These are phyloP conservation scores for Globisporangium megalacanthum DNA, from an alignment of 352 stramenopile species.

Conservation along the genomic window DNA sequence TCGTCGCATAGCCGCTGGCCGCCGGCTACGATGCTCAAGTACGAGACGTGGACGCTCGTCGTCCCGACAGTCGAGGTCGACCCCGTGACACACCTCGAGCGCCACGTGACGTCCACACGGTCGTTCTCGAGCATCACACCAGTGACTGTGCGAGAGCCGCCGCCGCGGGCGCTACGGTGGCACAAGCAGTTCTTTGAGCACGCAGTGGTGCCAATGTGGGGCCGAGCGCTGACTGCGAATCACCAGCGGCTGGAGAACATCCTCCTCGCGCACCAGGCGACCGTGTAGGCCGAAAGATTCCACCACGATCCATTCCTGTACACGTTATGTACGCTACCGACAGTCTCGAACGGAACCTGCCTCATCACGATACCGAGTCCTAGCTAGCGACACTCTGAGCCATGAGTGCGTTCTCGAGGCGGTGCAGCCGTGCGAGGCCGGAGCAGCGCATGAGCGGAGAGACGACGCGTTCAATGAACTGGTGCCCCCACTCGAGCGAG, in stretches of 20 bases:
- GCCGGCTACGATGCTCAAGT: not conserved
- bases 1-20: not conserved
- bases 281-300: not conserved
- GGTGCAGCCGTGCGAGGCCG: not conserved
- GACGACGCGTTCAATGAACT: not conserved
- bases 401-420: slow-evolving; percentile 1
- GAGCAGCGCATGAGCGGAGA: not conserved
- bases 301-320: too few species aligned
- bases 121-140: not conserved
- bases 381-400: not conserved
- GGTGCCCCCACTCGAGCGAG: slow-evolving; percentile 3
- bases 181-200: not conserved
- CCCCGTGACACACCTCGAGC: not conserved
- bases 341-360: too few species aligned
- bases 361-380: too few species aligned
- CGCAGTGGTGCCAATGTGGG: not conserved
- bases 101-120: not conserved
- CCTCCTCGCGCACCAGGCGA: not conserved
- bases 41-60: not conserved
- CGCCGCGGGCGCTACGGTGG: not conserved
- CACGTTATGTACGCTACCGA: too few species aligned
- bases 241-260: slow-evolving; percentile 4
- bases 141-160: not conserved
- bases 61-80: not conserved
- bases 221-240: not conserved